These are phyloP conservation scores for Paecilomyces formosus DNA, from an alignment of 2,329 filamentous ascomycete species.

Conservation along the genomic window DNA sequence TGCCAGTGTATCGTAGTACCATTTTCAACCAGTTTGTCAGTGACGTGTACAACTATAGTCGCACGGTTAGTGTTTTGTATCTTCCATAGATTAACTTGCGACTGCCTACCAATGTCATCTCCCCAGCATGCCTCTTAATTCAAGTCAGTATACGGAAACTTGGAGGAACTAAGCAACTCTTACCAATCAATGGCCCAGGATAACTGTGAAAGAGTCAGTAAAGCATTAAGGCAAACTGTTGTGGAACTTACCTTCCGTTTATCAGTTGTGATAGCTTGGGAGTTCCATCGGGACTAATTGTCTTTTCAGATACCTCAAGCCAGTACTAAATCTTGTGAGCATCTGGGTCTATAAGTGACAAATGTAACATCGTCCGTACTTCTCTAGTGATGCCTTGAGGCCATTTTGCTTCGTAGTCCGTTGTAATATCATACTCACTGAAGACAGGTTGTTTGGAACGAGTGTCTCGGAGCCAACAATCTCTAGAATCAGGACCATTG, in stretches of 20 bases:
- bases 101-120: neutral
- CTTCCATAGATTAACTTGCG: neutral
- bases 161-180: neutral
- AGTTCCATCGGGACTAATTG: neutral
- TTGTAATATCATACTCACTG: neutral
- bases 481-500: neutral
- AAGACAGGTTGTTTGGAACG: neutral
- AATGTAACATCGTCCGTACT: neutral
- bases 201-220: neutral
- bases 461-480: neutral
- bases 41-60: slow-evolving; percentile 1
- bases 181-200: neutral
- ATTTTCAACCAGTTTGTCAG: slow-evolving; percentile 4
- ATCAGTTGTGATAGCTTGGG: neutral
- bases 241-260: neutral
- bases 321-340: neutral
- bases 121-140: neutral
- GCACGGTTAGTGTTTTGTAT: neutral
- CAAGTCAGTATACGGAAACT: neutral
- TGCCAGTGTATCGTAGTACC: slow-evolving; percentile 10
- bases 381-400: neutral
- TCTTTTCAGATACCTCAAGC: neutral
- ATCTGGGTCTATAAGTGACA: neutral
- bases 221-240: neutral
- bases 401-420: neutral